Conservation (phyloP, 306 rosid species). For the Medicago ruthenica region DNA sequence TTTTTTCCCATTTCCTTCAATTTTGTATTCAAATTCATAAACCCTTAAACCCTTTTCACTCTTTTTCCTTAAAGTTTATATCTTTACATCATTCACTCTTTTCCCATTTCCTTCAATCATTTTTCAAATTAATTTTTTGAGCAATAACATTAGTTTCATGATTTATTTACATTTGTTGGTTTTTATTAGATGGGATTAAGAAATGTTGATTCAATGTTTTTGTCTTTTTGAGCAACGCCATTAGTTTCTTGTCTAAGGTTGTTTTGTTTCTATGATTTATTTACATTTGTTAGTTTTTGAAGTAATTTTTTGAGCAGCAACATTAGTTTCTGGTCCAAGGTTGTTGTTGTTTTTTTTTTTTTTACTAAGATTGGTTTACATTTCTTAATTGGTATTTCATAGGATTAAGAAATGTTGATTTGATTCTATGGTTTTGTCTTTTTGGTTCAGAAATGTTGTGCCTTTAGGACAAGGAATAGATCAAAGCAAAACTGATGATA, state of each 20-base stretch:
- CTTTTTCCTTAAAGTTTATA: slow-evolving; percentile 30
- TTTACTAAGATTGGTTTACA: neutral
- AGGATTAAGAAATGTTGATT: neutral
- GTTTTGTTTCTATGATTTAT: neutral
- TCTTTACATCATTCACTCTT: neutral
- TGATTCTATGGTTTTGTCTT: slow-evolving; percentile 38
- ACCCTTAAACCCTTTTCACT: slow-evolving; percentile 30
- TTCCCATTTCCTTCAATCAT: neutral
- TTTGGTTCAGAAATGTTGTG: slow-evolving; percentile 55
- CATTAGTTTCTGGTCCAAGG: neutral
- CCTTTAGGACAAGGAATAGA: slow-evolving; percentile 47
- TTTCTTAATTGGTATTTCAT: slow-evolving; percentile 4
- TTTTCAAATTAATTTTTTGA: neutral
- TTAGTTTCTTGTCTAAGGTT: neutral
- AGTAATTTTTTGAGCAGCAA: neutral
- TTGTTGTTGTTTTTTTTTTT: neutral
- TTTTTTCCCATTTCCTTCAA: slow-evolving; percentile 1
- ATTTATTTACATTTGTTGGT: neutral
- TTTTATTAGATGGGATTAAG: neutral
- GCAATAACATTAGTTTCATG: neutral
- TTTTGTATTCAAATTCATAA: neutral
- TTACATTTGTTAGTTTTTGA: neutral
- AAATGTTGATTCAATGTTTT: neutral
- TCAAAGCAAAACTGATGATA: slow-evolving; percentile 50
- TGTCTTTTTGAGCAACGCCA: neutral